These are phyloP conservation scores for Erodium texanum DNA, from an alignment of 441 rosid genomes.

Conservation along the genomic window DNA sequence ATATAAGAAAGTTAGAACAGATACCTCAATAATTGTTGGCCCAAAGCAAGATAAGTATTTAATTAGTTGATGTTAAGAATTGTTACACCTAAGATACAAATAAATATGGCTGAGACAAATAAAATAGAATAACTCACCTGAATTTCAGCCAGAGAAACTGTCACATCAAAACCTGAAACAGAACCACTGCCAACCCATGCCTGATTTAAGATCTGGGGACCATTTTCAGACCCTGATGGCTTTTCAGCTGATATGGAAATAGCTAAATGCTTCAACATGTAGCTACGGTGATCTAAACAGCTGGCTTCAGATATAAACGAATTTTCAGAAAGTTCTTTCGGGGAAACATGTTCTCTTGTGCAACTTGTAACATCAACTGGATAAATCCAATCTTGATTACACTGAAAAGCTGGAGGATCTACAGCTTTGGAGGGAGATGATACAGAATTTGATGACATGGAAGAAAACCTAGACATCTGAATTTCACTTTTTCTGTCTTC, in stretches of 20 bases:
- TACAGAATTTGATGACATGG: constrained; percentile 30
- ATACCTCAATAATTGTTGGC: constrained; percentile 10
- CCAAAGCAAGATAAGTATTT: constrained; percentile 12
- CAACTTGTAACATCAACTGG: constrained; percentile 33
- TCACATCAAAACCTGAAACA: constrained; percentile 61
- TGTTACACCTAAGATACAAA: not conserved
- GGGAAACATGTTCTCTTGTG: constrained; percentile 26
- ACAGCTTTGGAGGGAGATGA: constrained; percentile 31
- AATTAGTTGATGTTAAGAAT: constrained; percentile 3
- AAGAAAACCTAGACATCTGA: constrained; percentile 49
- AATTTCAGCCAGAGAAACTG: constrained; percentile 62
- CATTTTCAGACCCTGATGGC: constrained; percentile 23
- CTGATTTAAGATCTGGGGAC: constrained; percentile 28
- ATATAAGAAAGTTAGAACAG: not conserved
- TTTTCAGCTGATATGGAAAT: constrained; percentile 47
- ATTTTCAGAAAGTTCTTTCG: constrained; percentile 19
- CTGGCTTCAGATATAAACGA: constrained; percentile 25
- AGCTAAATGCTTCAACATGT: constrained; percentile 56
- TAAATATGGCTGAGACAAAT: constrained; percentile 16
- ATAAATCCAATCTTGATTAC: constrained; percentile 27
- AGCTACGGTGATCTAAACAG: constrained; percentile 32
- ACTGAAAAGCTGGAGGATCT: constrained; percentile 31
- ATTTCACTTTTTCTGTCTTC: constrained; percentile 36
- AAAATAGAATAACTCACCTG: constrained; percentile 37
- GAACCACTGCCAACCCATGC: constrained; percentile 71